phyloP scores from a whole-genome alignment of 2,329 filamentous ascomycete genomes.

The Fusarium sp. region DNA sequence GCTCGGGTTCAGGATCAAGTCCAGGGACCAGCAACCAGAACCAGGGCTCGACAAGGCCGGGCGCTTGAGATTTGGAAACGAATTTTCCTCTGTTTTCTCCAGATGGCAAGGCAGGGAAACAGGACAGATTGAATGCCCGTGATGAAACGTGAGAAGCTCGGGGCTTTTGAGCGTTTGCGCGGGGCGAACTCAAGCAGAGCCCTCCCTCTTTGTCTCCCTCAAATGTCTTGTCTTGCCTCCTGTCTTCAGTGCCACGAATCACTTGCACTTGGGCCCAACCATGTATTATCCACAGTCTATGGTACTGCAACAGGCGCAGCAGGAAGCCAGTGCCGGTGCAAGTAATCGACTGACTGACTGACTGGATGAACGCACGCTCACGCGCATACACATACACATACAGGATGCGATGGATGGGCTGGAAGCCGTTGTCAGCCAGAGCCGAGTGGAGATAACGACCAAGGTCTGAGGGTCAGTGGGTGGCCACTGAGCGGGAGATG shows the following conservation, averaged over 20 bases:
- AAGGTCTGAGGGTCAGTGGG: conserved; percentile 34
- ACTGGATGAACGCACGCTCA: conserved; percentile 26
- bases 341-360: conserved; percentile 22
- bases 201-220: conserved; percentile 30
- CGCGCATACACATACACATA: conserved; percentile 33
- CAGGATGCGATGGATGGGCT: conserved; percentile 36
- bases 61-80: conserved; percentile 23
- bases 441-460: conserved; percentile 37
- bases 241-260: conserved; percentile 33
- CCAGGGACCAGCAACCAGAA: conserved; percentile 27
- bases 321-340: conserved; percentile 12
- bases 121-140: conserved; percentile 34
- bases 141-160: conserved; percentile 20
- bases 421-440: conserved; percentile 29
- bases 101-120: conserved; percentile 10
- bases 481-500: conserved; percentile 23
- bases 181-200: conserved; percentile 25
- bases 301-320: conserved; percentile 15
- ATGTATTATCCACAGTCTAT: conserved; percentile 33
- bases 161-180: conserved; percentile 17
- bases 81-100: conserved; percentile 7
- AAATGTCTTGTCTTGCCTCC: conserved; percentile 37
- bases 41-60: conserved; percentile 25
- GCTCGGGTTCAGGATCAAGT: conserved; percentile 13
- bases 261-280: conserved; percentile 34